phyloP scores from a whole-genome alignment of 1,139 yeast genomes.

The Diutina ranongensis region DNA sequence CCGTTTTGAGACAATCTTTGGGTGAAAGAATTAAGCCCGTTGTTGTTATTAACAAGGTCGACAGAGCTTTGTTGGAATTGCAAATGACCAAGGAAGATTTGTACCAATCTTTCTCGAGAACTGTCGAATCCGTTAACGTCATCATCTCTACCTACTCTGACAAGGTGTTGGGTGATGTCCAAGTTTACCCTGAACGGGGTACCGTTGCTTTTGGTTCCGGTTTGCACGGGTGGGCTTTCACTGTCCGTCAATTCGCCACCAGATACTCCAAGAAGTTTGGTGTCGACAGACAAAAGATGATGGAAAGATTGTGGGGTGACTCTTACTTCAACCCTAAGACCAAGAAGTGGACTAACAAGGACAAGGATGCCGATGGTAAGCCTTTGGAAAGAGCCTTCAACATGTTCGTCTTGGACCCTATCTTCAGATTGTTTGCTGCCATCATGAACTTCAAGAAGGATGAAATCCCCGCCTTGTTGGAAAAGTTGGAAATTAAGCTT shows the following conservation, averaged over 20 bases:
- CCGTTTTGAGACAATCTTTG: slow-evolving; percentile 97
- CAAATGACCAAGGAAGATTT: slow-evolving; percentile 98
- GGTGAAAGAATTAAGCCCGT: slow-evolving; percentile 99
- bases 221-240: slow-evolving; percentile 99
- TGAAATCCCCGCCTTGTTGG: slow-evolving; percentile 80
- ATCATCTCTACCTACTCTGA: slow-evolving; percentile 94
- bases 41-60: slow-evolving; percentile 97
- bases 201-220: slow-evolving; percentile 99
- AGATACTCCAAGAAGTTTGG: slow-evolving; percentile 99
- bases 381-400: slow-evolving; percentile 97
- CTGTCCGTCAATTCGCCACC: slow-evolving; percentile 96
- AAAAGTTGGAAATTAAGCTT: slow-evolving; percentile 83
- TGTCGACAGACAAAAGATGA: slow-evolving; percentile 96
- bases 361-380: slow-evolving; percentile 92
- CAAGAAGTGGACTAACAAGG: slow-evolving; percentile 98
- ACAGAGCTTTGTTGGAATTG: slow-evolving; percentile 98
- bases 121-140: slow-evolving; percentile 98
- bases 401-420: slow-evolving; percentile 98
- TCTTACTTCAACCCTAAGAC: slow-evolving; percentile 99
- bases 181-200: slow-evolving; percentile 98
- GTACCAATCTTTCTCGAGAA: slow-evolving; percentile 97
- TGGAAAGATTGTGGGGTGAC: slow-evolving; percentile 99
- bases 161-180: slow-evolving; percentile 85
- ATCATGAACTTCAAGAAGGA: slow-evolving; percentile 97
- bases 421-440: slow-evolving; percentile 92